A percentile compares a stretch with the other conserved stretches of the same genome.
Evolutionary conservation across 495 filamentous ascomycete species (phyloP).

Genomic region (Friedmanniomyces simplex): DNA sequence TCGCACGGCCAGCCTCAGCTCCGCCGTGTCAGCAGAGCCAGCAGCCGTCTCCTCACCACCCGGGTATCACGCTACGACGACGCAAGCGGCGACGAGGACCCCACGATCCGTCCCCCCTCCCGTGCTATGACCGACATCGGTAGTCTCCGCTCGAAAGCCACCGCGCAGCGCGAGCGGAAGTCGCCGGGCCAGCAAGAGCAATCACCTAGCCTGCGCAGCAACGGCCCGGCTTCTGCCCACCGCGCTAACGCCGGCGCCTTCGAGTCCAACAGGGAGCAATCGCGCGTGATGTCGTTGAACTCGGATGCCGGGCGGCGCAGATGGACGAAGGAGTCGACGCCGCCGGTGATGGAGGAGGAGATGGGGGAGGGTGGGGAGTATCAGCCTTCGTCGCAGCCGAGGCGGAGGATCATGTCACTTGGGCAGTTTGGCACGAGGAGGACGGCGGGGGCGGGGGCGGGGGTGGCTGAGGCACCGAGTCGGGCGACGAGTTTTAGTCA

Average conservation of each 20-base stretch:
- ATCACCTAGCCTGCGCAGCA: slow-evolving; percentile 11
- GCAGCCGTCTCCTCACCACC: slow-evolving; percentile 5
- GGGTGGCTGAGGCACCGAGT: not conserved
- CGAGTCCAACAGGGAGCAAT: slow-evolving; percentile 5
- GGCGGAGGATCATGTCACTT: slow-evolving; percentile 5
- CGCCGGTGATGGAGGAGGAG: slow-evolving; percentile 17
- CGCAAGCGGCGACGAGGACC: slow-evolving; percentile 30
- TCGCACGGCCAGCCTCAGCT: slow-evolving; percentile 13
- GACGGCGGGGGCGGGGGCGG: not conserved
- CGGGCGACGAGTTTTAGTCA: slow-evolving; percentile 5
- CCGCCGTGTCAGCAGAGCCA: slow-evolving; percentile 21
- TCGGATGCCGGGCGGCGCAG: slow-evolving; percentile 5
- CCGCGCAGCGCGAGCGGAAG: slow-evolving; percentile 1
- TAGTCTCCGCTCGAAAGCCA: slow-evolving; percentile 22
- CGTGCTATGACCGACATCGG: slow-evolving; percentile 34
- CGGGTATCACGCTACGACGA: slow-evolving; percentile 27
- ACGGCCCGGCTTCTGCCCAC: slow-evolving; percentile 2
- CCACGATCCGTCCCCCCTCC: slow-evolving; percentile 31
- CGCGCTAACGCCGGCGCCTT: slow-evolving; percentile 1
- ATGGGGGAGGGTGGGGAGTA: not conserved
- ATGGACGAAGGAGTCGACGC: slow-evolving; percentile 8
- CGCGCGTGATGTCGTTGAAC: slow-evolving; percentile 9
- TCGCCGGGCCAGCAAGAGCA: not conserved
- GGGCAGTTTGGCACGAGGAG: slow-evolving; percentile 8
- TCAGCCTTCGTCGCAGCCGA: slow-evolving; percentile 6